phyloP scores from a whole-genome alignment of 1,284 basidiomycete genomes.

The Leccinum brunneo-olivaceum region DNA sequence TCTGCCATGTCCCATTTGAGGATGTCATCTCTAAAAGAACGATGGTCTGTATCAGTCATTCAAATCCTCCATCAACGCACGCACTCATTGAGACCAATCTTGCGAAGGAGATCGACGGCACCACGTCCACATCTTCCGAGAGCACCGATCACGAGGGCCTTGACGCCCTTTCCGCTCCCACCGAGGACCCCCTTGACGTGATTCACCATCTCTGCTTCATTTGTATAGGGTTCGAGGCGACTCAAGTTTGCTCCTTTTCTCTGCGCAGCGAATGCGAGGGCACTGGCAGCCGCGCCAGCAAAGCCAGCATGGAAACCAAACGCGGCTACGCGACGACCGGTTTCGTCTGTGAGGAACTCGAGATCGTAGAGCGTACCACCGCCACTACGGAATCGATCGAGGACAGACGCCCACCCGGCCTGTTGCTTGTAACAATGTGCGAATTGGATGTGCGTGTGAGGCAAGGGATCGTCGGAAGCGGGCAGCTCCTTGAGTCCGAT shows the following conservation, averaged over 20 bases:
- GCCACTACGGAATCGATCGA: conserved; percentile 84
- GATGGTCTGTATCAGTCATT: background rate
- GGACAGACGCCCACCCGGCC: conserved; percentile 86
- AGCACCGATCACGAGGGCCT: conserved; percentile 93
- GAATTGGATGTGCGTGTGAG: conserved; percentile 97
- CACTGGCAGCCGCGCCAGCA: conserved; percentile 92
- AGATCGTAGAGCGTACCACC: conserved; percentile 91
- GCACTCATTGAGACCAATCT: conserved; percentile 87
- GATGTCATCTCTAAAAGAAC: conserved; percentile 75
- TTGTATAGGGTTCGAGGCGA: conserved; percentile 70
- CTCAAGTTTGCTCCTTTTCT: conserved; percentile 59
- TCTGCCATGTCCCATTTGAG: conserved; percentile 97
- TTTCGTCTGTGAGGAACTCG: conserved; percentile 89
- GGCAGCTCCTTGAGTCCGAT: conserved; percentile 96
- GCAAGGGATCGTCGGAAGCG: conserved; percentile 72
- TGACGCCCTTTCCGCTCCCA: conserved; percentile 69
- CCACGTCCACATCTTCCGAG: conserved; percentile 95
- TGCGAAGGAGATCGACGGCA: conserved; percentile 90
- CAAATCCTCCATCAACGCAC: conserved; percentile 23
- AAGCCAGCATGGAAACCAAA: conserved; percentile 99
- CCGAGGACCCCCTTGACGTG: conserved; percentile 67
- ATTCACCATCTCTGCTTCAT: conserved; percentile 77
- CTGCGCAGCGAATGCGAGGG: conserved; percentile 75
- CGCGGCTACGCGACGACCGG: conserved; percentile 90
- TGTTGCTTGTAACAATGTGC: conserved; percentile 99